phyloP scores from a whole-genome alignment of 1,284 basidiomycete genomes.

The Malassezia dermatis region DNA sequence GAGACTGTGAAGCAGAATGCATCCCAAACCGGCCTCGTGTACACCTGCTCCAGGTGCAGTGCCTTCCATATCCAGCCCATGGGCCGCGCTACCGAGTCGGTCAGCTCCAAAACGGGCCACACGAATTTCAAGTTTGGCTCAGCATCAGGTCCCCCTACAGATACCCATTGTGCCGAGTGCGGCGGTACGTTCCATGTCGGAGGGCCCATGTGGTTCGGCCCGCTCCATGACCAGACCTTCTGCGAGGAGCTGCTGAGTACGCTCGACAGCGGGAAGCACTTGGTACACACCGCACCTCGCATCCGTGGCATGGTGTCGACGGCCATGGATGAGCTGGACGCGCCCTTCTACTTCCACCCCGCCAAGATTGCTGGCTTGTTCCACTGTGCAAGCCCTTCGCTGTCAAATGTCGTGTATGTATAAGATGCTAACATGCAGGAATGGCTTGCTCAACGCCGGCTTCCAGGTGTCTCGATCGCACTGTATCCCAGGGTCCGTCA shows the following conservation, averaged over 20 bases:
- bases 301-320: slow-evolving; percentile 93
- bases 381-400: slow-evolving; percentile 54
- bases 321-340: slow-evolving; percentile 66
- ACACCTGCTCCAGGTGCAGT: slow-evolving; percentile 36
- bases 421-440: slow-evolving; percentile 51
- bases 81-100: slow-evolving; percentile 23
- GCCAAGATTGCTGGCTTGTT: slow-evolving; percentile 69
- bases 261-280: slow-evolving; percentile 52
- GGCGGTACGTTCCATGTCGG: slow-evolving; percentile 54
- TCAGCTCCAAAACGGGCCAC: slow-evolving; percentile 27
- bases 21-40: slow-evolving; percentile 34
- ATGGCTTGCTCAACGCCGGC: slow-evolving; percentile 76
- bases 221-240: slow-evolving; percentile 70
- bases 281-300: slow-evolving; percentile 66
- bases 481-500: slow-evolving; percentile 74
- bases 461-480: slow-evolving; percentile 79
- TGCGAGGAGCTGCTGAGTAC: slow-evolving; percentile 65
- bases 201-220: slow-evolving; percentile 92
- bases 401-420: slow-evolving; percentile 14
- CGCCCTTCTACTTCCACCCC: slow-evolving; percentile 85
- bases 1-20: slow-evolving; percentile 73
- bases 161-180: slow-evolving; percentile 68
- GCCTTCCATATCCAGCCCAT: slow-evolving; percentile 31
- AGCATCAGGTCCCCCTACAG: slow-evolving; percentile 61
- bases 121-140: slow-evolving; percentile 53